Base-by-base conservation (phyloP, 2,329 filamentous ascomycete genomes). In the Periconia digitata region DNA sequence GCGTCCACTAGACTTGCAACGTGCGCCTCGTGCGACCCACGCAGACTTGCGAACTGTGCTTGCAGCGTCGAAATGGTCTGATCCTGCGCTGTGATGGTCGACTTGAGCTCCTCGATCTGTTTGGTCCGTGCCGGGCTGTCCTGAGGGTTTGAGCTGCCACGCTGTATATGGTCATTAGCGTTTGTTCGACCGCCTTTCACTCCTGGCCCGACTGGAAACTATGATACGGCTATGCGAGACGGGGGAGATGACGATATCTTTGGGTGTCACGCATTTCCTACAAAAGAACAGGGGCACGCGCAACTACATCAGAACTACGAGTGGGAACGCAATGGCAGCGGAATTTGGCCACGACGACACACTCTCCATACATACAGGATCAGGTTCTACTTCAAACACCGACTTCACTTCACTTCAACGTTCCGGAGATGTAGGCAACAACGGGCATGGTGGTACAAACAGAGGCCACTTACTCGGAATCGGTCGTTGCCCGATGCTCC, bases 1-100 rank as follows among this genome's bases (percentile, higher is more conserved):
- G 71, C 57, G 34, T 70, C 65, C 43, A 56, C 59, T 34, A 76
- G 55, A 43, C 61, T 71, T 15, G 52, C 51, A 17, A 73, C 49
- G 44, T 75, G 70, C 3, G 68, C 62, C 47, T 76, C 72, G 48
- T 76, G 72, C 12, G 72, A 68, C 20, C 54, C 56, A 39, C 66
- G 64, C 45, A 76, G 53, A 43, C 55, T 62, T 10, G 58, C 50
- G 38, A 74, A 70, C 40, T 74, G 71, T 2, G 62, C 55, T 51
- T 66, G 63, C 3, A 72, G 53, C 2, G 59, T 63, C 13, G 63
- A 61, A 34, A 67, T 70, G 15, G 61, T 66, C 32, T 63, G 56
- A 24, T 68, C 59, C 48, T 67, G 69, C 13, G 60, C 59, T 6
- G 60, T 53, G 29, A 67, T 62, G 6, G 62, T 68, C 21, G 58